Base-by-base conservation (phyloP, 2,329 filamentous ascomycete species). In the Fusarium mexicanum region DNA sequence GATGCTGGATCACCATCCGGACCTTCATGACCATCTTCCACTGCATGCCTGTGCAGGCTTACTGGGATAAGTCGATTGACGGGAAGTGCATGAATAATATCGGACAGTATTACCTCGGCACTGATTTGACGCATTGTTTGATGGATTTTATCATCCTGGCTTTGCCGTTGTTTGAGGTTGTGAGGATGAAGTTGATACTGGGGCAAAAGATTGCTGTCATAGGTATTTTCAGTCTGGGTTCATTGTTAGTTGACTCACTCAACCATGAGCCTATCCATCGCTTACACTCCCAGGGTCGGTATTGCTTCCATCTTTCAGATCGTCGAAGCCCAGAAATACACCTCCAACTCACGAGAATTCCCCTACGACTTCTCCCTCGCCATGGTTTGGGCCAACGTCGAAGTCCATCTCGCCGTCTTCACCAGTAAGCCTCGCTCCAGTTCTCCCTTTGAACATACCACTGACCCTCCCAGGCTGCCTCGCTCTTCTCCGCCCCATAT, bases 1-100 rank as follows among this genome's bases (percentile, higher is more conserved):
- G 61, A 31, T 63, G 76, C 29, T 81, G 80, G 80, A 74, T 81
- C 24, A 76, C 76, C 20, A 59, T 81, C 14, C 64, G 79, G 16
- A 74, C 71, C 0, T 74, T 74, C 20, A 59, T 74, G 44, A 74
- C 72, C 11, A 72, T 68, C 4, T 74, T 74, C 9, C 72, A 74
- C 14, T 74, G 72, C 8, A 48, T 72, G n/a, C 72, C 72, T 16
- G 59, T 74, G 5, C 67, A 72, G 14, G 72, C 72, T 1, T 74
- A 61, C 26, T 74, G 72, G 72, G 71, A 74, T 29, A 72, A 69
- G 51, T 69, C 71, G 6, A 57, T 74, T 2, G 33, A 72, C 16
- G 58, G 51, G 5, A 61, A 62, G 8, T 74, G 72, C 22, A 22
- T 72, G 4, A 60, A 31, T 4, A 64, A 74, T 22, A 44, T 72